These are phyloP conservation scores for Penstemon newberryi DNA, from an alignment of 257 asterid genomes.

Conservation along the genomic window DNA sequence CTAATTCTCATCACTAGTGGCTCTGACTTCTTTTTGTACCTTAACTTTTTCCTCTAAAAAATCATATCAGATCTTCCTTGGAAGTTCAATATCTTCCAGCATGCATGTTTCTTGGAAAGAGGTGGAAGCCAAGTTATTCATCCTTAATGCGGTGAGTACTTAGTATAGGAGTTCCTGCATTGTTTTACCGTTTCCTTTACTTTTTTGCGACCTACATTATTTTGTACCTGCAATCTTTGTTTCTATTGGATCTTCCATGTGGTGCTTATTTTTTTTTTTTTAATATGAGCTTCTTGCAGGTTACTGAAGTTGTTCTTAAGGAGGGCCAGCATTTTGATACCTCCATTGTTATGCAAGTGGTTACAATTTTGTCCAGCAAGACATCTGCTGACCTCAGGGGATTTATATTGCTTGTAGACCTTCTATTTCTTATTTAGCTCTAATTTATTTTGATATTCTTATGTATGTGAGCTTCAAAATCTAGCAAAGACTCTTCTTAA, in stretches of 20 bases:
- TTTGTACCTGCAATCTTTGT: conserved; percentile 28
- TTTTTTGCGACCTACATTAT: conserved; percentile 10
- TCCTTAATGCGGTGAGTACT: conserved; percentile 74
- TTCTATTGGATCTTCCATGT: conserved; percentile 16
- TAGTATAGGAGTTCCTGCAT: conserved; percentile 16
- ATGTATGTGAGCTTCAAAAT: conserved; percentile 23
- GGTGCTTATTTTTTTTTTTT: conserved; percentile 16
- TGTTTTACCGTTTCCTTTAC: conserved; percentile 5
- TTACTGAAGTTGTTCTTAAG: conserved; percentile 70
- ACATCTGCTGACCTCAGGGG: conserved; percentile 59
- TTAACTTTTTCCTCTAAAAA: conserved; percentile 17
- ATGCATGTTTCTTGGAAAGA: conserved; percentile 71
- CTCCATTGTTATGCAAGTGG: conserved; percentile 56
- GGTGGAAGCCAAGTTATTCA: conserved; percentile 72
- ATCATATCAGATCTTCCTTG: conserved; percentile 57
- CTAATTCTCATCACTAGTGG: conserved; percentile 6
- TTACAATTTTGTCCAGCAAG: conserved; percentile 63
- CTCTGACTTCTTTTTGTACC: not conserved
- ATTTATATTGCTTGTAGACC: conserved; percentile 69
- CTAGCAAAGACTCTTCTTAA: conserved; percentile 25
- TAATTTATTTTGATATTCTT: conserved; percentile 23
- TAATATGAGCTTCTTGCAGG: conserved; percentile 46
- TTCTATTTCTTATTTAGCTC: conserved; percentile 28
- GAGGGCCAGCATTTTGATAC: conserved; percentile 65
- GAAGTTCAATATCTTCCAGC: conserved; percentile 55